Base-by-base conservation (phyloP, 371 early-diverging fungal genomes). In the Gilbertella persicaria region DNA sequence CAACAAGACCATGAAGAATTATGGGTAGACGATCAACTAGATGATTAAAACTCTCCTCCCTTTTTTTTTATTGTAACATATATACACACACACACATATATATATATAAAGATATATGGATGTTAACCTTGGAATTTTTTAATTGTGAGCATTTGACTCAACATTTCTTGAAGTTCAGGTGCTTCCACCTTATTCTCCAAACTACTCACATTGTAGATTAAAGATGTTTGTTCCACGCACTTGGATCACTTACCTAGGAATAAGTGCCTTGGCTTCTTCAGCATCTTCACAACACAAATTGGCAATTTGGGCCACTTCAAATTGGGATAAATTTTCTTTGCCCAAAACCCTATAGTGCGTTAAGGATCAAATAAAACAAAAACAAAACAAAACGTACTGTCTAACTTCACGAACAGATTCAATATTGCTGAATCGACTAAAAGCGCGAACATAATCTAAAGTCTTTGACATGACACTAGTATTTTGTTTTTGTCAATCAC, bases 231-330 rank as follows among this genome's bases (percentile, higher is more conserved):
- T n/a, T n/a, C n/a, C n/a, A n/a, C n/a, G n/a, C n/a, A n/a, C n/a
- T n/a, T n/a, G n/a, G 7, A 24, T 44, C 1, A 8, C 46, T 59
- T 75, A 86, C 90, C 92, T 93, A 20, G 92, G 94, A 54, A 92
- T 83, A 38, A 91, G 73, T 10, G 88, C 78, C 55, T 88, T 91
- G 0, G 92, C 92, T 71, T 95, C 95, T 45, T 93, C 93, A 25
- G 86, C 84, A 44, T 93, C 90, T 54, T 89, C 92, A 68, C 92
- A 91, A 66, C 90, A 86, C 46, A 95, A 75, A 67, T 95, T 95
- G 23, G 91, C 93, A 37, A 95, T 75, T 60, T 95, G 94, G 20
- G 94, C 92, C 16, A 88, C 71, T 64, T 95, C 95, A 49, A 91
- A 95, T 33, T 86, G 84, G 36, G 88, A 80, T 63, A 93, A 58